Percentiles rank a stretch among this genome's conserved stretches.
Conservation (phyloP, 1,284 basidiomycete genomes). For the Malassezia cuniculi region DNA sequence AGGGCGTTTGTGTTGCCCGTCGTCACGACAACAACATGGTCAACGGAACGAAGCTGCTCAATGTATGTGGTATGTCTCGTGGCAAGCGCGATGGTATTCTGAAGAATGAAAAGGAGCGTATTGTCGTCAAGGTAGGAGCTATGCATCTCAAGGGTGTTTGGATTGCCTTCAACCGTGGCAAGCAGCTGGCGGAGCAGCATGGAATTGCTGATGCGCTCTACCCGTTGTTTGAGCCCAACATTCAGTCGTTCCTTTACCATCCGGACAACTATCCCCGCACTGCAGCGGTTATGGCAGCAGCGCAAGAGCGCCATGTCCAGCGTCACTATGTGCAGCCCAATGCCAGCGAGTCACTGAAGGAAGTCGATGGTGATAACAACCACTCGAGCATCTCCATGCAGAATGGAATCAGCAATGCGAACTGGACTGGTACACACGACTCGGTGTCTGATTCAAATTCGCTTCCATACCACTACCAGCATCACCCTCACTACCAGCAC, state of each 20-base stretch:
- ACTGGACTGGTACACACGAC: slow-evolving; percentile 5
- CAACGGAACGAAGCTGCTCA: slow-evolving; percentile 44
- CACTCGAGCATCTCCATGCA: slow-evolving; percentile 4
- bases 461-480: slow-evolving; percentile 6
- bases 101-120: slow-evolving; percentile 45
- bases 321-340: slow-evolving; percentile 16
- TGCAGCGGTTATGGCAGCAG: slow-evolving; percentile 42
- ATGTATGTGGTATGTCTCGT: slow-evolving; percentile 44
- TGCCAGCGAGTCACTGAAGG: slow-evolving; percentile 4
- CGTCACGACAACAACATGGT: slow-evolving; percentile 46
- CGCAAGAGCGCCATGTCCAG: slow-evolving; percentile 39
- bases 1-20: slow-evolving; percentile 42
- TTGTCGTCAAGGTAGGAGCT: slow-evolving; percentile 44
- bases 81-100: slow-evolving; percentile 45
- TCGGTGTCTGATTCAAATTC: slow-evolving; percentile 1
- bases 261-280: slow-evolving; percentile 44
- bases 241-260: slow-evolving; percentile 44
- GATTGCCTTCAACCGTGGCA: slow-evolving; percentile 42
- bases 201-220: slow-evolving; percentile 40
- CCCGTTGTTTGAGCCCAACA: slow-evolving; percentile 44
- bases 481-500: slow-evolving; percentile 13
- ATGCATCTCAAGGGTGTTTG: slow-evolving; percentile 46
- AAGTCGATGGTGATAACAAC: slow-evolving; percentile 5
- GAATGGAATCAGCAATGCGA: neutral
- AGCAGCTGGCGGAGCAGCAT: slow-evolving; percentile 42